A percentile compares a stretch with the other conserved stretches of the same genome.
Conservation (phyloP, 116 monocot genomes). For the Cymodocea nodosa region DNA sequence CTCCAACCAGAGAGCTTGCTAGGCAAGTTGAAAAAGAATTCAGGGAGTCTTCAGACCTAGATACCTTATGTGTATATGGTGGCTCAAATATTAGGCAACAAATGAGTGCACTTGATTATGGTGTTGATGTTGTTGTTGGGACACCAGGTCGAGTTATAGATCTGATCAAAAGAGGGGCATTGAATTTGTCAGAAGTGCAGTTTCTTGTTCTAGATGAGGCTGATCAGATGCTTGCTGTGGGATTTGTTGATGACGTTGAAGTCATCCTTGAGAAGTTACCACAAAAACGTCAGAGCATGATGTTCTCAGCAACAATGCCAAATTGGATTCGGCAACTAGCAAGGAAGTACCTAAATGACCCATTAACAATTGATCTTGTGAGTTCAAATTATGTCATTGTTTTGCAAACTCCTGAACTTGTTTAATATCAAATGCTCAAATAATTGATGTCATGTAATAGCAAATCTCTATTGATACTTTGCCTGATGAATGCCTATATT, state of each 20-base stretch:
- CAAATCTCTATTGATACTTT: not conserved
- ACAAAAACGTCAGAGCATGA: constrained; percentile 67
- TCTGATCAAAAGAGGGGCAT: constrained; percentile 71
- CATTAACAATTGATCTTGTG: constrained; percentile 78
- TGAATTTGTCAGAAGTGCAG: constrained; percentile 78
- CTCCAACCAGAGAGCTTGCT: constrained; percentile 95
- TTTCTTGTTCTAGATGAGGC: constrained; percentile 96
- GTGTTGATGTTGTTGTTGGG: constrained; percentile 95
- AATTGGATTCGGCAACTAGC: constrained; percentile 70
- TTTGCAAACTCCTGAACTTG: not conserved
- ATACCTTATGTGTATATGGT: constrained; percentile 88
- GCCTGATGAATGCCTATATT: too few species aligned
- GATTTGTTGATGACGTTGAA: constrained; percentile 92
- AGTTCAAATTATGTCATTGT: constrained; percentile 18
- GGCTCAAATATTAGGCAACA: constrained; percentile 71
- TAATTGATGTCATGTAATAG: not conserved
- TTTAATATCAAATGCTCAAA: not conserved
- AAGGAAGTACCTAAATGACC: constrained; percentile 57
- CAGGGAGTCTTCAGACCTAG: constrained; percentile 59
- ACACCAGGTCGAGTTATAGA: constrained; percentile 97
- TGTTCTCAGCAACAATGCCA: constrained; percentile 99
- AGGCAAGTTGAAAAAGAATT: constrained; percentile 97
- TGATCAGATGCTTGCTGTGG: constrained; percentile 95
- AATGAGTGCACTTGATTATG: constrained; percentile 58
- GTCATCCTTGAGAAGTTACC: constrained; percentile 70